Percentiles rank a stretch among this genome's conserved stretches.
Conservation (phyloP, 805 yeast genomes). For the Yamadazyma paraphyllophila region DNA sequence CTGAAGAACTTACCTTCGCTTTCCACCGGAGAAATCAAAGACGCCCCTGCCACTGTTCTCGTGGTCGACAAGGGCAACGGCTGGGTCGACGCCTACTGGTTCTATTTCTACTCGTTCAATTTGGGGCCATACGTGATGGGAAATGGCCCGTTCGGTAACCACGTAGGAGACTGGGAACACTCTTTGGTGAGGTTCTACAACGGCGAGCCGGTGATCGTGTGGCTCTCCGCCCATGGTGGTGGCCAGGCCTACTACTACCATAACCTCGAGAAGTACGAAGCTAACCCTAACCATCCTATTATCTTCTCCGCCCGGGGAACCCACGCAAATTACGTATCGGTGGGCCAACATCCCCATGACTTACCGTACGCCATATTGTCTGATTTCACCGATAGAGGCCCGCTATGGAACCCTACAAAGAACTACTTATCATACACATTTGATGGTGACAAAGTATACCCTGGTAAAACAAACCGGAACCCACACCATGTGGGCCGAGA, state of each 20-base stretch:
- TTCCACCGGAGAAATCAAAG: conserved; percentile 63
- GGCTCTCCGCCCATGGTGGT: conserved; percentile 99
- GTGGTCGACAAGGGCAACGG: conserved; percentile 93
- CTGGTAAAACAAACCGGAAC: conserved; percentile 39
- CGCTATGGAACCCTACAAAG: conserved; percentile 88
- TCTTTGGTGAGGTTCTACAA: conserved; percentile 78
- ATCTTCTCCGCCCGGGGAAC: conserved; percentile 93
- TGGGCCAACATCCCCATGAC: conserved; percentile 95
- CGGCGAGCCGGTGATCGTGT: conserved; percentile 76
- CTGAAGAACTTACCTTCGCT: conserved; percentile 61
- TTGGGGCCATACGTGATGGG: conserved; percentile 98
- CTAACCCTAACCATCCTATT: conserved; percentile 54
- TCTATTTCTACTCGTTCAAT: conserved; percentile 90
- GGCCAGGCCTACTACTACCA: conserved; percentile 84
- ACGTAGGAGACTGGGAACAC: conserved; percentile 98
- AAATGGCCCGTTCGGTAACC: conserved; percentile 94
- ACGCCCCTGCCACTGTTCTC: conserved; percentile 79
- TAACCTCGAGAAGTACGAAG: conserved; percentile 65
- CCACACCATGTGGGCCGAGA: conserved; percentile 54
- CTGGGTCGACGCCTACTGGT: conserved; percentile 95
- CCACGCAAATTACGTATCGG: conserved; percentile 95
- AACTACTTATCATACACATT: conserved; percentile 81
- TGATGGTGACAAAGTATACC: conserved; percentile 55
- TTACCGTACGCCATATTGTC: conserved; percentile 86
- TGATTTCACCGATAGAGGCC: conserved; percentile 94